These are phyloP conservation scores for Calvatia gigantea DNA, from an alignment of 768 basidiomycete genomes.

Conservation along the genomic window DNA sequence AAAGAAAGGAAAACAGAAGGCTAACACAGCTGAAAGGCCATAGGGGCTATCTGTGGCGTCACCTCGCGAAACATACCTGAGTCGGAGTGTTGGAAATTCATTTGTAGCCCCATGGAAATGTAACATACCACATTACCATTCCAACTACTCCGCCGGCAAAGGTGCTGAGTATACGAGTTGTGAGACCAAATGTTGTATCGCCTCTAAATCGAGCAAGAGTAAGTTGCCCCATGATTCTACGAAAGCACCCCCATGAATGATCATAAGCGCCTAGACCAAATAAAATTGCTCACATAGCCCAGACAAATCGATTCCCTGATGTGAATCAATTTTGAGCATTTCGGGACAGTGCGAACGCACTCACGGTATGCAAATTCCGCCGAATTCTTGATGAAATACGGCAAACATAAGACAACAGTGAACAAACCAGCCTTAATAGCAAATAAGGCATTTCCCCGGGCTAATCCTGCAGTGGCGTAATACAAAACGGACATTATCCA, in stretches of 20 bases:
- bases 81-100: not conserved
- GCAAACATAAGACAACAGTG: constrained; percentile 55
- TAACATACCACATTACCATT: constrained; percentile 59
- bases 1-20: constrained; percentile 69
- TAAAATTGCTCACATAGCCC: constrained; percentile 59
- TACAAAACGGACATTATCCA: constrained; percentile 44
- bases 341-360: constrained; percentile 17
- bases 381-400: constrained; percentile 51
- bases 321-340: constrained; percentile 7
- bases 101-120: not conserved
- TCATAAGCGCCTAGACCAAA: not conserved
- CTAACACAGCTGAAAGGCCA: constrained; percentile 65
- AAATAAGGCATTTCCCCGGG: constrained; percentile 60
- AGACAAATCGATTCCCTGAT: constrained; percentile 60
- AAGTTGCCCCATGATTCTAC: constrained; percentile 72
- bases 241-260: not conserved
- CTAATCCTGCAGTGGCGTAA: constrained; percentile 32
- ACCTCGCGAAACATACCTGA: constrained; percentile 73
- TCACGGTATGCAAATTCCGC: constrained; percentile 57
- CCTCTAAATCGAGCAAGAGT: constrained; percentile 70
- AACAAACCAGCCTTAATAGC: constrained; percentile 70
- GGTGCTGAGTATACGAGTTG: constrained; percentile 59
- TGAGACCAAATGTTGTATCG: constrained; percentile 67
- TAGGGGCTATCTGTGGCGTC: constrained; percentile 57
- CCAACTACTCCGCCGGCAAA: constrained; percentile 64